Percentiles rank a stretch among this genome's conserved stretches.
Conservation (phyloP, 129 eudicot genomes). For the Flaveria trinervia region DNA sequence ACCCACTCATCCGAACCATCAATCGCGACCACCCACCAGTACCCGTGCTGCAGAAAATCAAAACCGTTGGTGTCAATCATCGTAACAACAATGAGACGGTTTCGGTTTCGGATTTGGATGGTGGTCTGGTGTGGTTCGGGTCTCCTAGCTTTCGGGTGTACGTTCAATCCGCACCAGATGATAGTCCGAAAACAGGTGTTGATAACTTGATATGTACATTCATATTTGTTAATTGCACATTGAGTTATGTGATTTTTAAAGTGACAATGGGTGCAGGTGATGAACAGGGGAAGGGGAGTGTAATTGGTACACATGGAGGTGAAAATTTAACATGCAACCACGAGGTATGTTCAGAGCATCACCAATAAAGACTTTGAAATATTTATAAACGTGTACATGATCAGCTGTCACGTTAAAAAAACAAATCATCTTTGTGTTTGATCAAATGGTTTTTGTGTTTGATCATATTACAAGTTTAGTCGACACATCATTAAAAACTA, state of each 20-base stretch:
- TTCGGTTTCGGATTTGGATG: background rate
- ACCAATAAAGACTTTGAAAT: no score
- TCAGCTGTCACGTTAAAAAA: no score
- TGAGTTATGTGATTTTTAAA: background rate
- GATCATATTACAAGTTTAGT: no score
- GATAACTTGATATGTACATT: background rate
- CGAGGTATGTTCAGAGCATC: slow-evolving; percentile 20
- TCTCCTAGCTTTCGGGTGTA: slow-evolving; percentile 45
- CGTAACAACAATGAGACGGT: background rate
- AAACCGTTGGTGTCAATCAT: slow-evolving; percentile 2
- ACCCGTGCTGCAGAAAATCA: slow-evolving; percentile 33
- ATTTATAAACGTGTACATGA: no score
- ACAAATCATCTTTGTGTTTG: no score
- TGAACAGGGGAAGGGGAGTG: slow-evolving; percentile 5
- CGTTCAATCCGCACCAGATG: background rate
- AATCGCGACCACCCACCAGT: slow-evolving; percentile 21
- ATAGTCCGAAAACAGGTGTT: slow-evolving; percentile 13
- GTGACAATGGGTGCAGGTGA: slow-evolving; percentile 23
- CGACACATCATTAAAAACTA: no score
- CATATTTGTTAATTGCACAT: background rate
- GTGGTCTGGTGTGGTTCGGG: slow-evolving; percentile 21
- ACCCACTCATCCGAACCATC: background rate
- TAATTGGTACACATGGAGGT: slow-evolving; percentile 18
- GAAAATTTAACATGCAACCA: slow-evolving; percentile 6
- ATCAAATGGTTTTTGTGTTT: no score